Conservation (phyloP, 495 filamentous ascomycete genomes). For the Hamigera avellanea region DNA sequence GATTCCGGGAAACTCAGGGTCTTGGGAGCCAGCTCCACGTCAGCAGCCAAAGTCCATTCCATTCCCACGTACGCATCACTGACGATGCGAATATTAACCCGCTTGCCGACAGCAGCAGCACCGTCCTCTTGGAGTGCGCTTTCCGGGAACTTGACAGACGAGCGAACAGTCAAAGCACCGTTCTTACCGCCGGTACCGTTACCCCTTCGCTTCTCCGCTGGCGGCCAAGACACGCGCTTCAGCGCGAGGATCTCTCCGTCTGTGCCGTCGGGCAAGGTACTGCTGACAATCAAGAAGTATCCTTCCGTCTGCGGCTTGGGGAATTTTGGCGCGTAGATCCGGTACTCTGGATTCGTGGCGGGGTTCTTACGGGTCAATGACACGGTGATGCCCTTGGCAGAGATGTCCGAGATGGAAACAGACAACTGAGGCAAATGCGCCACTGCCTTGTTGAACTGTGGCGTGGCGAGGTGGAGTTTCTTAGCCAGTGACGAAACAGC, state of each 20-base stretch:
- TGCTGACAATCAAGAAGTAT: constrained; percentile 66
- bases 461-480: constrained; percentile 16
- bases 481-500: constrained; percentile 15
- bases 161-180: constrained; percentile 17
- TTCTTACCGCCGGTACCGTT: constrained; percentile 10
- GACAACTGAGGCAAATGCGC: constrained; percentile 54
- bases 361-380: constrained; percentile 55
- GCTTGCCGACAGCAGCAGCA: constrained; percentile 21
- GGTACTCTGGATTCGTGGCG: constrained; percentile 45
- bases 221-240: constrained; percentile 71
- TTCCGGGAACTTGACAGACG: constrained; percentile 50
- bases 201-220: constrained; percentile 15
- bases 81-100: constrained; percentile 58
- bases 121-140: constrained; percentile 15
- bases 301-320: constrained; percentile 94
- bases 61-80: constrained; percentile 84
- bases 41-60: constrained; percentile 45
- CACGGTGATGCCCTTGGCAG: constrained; percentile 49
- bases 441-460: constrained; percentile 43
- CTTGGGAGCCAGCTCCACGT: constrained; percentile 11
- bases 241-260: constrained; percentile 71
- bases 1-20: constrained; percentile 15
- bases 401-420: constrained; percentile 49
- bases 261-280: constrained; percentile 36
- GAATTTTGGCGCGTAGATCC: constrained; percentile 76